Conservation (phyloP, 305 asterid genomes). For the Salvia sclarea region DNA sequence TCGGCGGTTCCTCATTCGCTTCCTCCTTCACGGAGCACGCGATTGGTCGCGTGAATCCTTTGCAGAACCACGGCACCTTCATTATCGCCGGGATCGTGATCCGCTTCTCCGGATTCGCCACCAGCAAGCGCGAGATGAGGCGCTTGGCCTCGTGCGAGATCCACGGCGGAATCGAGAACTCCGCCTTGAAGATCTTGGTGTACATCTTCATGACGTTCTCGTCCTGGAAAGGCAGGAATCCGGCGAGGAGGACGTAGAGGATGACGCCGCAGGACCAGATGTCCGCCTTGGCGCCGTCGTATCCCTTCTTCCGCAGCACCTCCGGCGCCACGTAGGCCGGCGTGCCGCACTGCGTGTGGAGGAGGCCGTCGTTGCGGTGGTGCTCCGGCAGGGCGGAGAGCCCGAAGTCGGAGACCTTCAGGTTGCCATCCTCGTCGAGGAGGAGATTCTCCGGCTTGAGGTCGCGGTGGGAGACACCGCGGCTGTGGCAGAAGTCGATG, state of each 20-base stretch:
- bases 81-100: conserved; percentile 50
- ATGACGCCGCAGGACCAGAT: conserved; percentile 91
- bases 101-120: conserved; percentile 59
- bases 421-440: conserved; percentile 63
- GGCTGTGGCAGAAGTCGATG: conserved; percentile 79
- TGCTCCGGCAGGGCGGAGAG: conserved; percentile 80
- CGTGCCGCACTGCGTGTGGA: conserved; percentile 83
- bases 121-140: conserved; percentile 56
- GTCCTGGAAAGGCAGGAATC: conserved; percentile 70
- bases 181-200: conserved; percentile 64
- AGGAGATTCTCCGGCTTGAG: conserved; percentile 77
- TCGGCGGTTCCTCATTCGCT: conserved; percentile 31
- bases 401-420: conserved; percentile 80
- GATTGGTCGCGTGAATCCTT: conserved; percentile 40
- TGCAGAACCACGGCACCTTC: conserved; percentile 62
- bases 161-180: conserved; percentile 68
- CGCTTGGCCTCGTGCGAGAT: conserved; percentile 56
- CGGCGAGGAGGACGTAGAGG: conserved; percentile 67
- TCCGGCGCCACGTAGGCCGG: conserved; percentile 90
- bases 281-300: conserved; percentile 74
- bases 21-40: conserved; percentile 49
- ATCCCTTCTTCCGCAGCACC: conserved; percentile 64
- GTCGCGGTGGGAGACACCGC: conserved; percentile 79
- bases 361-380: conserved; percentile 59
- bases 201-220: conserved; percentile 78